Evolutionary conservation across 495 filamentous ascomycete species (phyloP).

Genomic region (Penicillium parvum): DNA sequence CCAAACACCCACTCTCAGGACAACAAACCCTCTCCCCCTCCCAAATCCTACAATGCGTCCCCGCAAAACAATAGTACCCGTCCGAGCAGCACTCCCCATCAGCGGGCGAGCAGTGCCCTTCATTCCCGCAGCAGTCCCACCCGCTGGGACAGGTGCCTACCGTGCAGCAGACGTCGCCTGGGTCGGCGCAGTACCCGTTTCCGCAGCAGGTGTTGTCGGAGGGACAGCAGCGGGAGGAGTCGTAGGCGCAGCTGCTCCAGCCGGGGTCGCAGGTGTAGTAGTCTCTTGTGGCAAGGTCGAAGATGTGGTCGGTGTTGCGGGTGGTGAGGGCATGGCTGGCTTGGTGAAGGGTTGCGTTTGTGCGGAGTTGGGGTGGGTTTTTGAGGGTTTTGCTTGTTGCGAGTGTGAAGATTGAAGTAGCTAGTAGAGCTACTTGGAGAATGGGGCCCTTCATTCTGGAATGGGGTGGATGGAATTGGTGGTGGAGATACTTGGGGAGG

Average conservation of each 20-base stretch:
- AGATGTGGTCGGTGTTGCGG: constrained; percentile 5
- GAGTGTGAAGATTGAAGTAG: constrained; percentile 1
- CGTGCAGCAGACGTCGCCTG: constrained; percentile 14
- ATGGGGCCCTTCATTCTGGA: no score
- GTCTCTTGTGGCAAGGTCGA: constrained; percentile 2
- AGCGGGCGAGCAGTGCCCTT: constrained; percentile 12
- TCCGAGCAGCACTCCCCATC: constrained; percentile 17
- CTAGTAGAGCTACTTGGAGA: no score
- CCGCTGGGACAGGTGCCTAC: constrained; percentile 15
- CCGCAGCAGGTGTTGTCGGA: constrained; percentile 10
- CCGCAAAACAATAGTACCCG: constrained; percentile 17
- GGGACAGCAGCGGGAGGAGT: constrained; percentile 13
- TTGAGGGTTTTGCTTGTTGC: neutral
- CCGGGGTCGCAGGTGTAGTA: constrained; percentile 4
- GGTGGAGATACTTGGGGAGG: no score
- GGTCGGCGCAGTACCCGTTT: constrained; percentile 14
- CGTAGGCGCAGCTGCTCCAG: constrained; percentile 12
- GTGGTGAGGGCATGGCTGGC: neutral
- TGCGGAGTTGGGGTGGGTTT: constrained; percentile 5
- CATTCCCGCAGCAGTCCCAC: constrained; percentile 18
- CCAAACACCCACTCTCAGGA: constrained; percentile 12
- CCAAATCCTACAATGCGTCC: constrained; percentile 14
- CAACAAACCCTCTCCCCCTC: constrained; percentile 15
- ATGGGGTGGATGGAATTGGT: no score
- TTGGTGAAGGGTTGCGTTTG: constrained; percentile 1